A percentile compares a stretch with the other conserved stretches of the same genome.
These are phyloP conservation scores for Alternaria triticina DNA, from an alignment of 2,329 filamentous ascomycete species.

Conservation along the genomic window DNA sequence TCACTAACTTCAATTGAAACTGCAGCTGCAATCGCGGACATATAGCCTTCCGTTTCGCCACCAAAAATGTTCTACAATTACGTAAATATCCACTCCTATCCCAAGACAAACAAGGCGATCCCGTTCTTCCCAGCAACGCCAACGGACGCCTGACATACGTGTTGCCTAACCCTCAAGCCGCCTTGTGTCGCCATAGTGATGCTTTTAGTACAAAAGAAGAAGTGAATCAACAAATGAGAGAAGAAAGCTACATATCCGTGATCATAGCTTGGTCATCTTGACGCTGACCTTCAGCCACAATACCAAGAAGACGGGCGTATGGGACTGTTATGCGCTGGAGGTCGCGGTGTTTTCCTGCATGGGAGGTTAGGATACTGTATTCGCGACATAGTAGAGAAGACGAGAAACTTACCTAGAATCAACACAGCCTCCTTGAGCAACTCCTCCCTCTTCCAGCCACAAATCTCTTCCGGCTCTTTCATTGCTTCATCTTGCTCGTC, in stretches of 20 bases:
- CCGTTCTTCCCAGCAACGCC: neutral
- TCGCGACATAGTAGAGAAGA: neutral
- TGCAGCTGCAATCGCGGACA: neutral
- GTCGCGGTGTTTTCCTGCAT: slow-evolving; percentile 87
- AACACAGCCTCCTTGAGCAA: slow-evolving; percentile 89
- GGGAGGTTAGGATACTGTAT: neutral
- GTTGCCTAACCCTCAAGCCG: neutral
- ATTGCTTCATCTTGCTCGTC: slow-evolving; percentile 60
- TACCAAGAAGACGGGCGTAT: slow-evolving; percentile 71
- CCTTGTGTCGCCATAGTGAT: neutral
- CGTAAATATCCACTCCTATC: neutral
- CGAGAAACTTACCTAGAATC: slow-evolving; percentile 72
- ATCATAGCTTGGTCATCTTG: slow-evolving; percentile 45
- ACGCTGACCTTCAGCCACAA: slow-evolving; percentile 37
- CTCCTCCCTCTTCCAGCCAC: slow-evolving; percentile 89
- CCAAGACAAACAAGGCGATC: neutral
- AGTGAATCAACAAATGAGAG: neutral
- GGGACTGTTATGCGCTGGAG: slow-evolving; percentile 93
- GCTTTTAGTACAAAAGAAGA: slow-evolving; percentile 6
- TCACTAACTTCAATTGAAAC: neutral
- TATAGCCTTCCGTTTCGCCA: neutral
- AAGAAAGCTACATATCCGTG: slow-evolving; percentile 36
- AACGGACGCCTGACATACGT: neutral
- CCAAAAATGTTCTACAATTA: neutral
- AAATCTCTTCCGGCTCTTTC: slow-evolving; percentile 71